Base-by-base conservation (phyloP, 208 protist species). In the Trypanosoma grayi region DNA sequence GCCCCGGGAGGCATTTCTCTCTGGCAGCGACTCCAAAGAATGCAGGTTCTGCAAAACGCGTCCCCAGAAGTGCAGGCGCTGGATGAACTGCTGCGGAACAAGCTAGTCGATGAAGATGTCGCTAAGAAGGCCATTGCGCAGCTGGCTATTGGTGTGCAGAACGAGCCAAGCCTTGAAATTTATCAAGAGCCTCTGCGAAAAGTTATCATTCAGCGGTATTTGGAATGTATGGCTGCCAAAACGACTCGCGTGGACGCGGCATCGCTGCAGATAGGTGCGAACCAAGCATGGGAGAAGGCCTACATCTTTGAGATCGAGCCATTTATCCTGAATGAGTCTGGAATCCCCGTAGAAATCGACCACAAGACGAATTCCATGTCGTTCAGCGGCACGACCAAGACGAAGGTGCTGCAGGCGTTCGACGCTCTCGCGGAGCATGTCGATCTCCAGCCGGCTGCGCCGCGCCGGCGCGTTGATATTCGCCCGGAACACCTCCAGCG, bases 251-350 rank as follows among this genome's bases (percentile, higher is more conserved):
- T 90, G 45, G 72, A 85, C 37, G 55, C 79, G 45, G 45, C 60
- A 44, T 62, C 64, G n/a, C 68, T 93, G 36, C 48, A 70, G 18
- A 66, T 72, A 34, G 62, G 75, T 50, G 71, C 68, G 57, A 44
- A 33, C 25, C 14, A 62, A 14, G 27, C 36, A 3, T 74, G 77
- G 16, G 71, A 83, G 10, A 66, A 58, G 13, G 67, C 73, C 39
- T 93, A 89, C 64, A 63, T 93, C 24, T 64, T 77, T 64, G 66
- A 60, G 39, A 70, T 89, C 43, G 79, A 90, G 60, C 79, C 79
- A 14, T 73, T 73, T 45, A 79, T 93, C 44, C 67, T 90, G 7
- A 71, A 79, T 48, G 78, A 90, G 45, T 73, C 69, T 2, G 66
- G 61, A 4, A 75, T 88, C 18, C 56, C 77, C 0, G 77, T 90